Base-by-base conservation (phyloP, 495 filamentous ascomycete genomes). In the Aspergillus bridgeri region DNA sequence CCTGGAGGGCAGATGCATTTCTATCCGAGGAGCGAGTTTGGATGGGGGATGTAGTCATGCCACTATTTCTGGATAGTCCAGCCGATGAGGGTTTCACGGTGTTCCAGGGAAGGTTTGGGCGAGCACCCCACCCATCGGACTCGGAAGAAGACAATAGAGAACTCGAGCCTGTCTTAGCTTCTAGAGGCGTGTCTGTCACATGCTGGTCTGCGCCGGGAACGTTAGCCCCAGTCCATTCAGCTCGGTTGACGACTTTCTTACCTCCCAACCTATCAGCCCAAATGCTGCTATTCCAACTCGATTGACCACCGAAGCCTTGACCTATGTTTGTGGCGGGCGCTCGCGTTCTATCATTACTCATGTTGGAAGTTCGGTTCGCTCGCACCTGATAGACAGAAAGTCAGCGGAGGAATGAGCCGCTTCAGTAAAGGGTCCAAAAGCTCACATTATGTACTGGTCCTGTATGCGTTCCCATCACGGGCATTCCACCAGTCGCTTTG, bases 61-160 rank as follows among this genome's bases (percentile, higher is more conserved):
- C 59, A 33, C 64, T 68, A 56, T 70, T 81, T 53, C 79, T 72
- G 24, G 79, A 66, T 23, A 81, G 49, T 22, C 65, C 65, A 18
- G 71, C 68, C 5, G 79, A 69, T 0, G 73, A 75, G n/a, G 73
- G 68, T 53, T 83, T 82, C 19, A 81, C 62, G 4, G 77, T 71
- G 54, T 74, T 77, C 87, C 86, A 89, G 0, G 81, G 77, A 3
- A 76, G 58, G 42, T 75, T 79, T 29, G 76, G 68, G 17, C 75
- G 75, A 24, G 65, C 63, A 63, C 62, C 72, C 81, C 80, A 83
- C 29, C 70, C 71, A 63, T 90, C 86, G 2, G 83, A 80, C 62
- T 87, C 85, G 2, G 87, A 89, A 2, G 84, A 79, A 3, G 83
- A 76, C 44, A 88, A 67, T 25, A 91, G 67, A 29, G 87, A 87